phyloP scores from a whole-genome alignment of 345 rosid genomes.

The Pugionium dolabratum region DNA sequence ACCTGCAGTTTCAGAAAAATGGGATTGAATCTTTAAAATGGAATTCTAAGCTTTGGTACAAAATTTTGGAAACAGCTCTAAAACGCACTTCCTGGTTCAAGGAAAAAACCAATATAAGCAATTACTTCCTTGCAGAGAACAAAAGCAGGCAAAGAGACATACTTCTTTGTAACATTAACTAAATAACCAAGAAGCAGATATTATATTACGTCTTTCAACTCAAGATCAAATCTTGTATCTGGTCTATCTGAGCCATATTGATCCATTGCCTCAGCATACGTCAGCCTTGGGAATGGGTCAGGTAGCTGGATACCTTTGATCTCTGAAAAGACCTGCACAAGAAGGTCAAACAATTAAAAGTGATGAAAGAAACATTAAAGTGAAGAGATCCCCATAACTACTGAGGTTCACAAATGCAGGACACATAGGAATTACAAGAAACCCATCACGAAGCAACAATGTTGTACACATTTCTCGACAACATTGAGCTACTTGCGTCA shows the following conservation, averaged over 20 bases:
- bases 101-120: not conserved
- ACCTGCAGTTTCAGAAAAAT: conserved; percentile 60
- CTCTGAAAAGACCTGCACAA: conserved; percentile 78
- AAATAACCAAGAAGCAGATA: conserved; percentile 25
- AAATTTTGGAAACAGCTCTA: not conserved
- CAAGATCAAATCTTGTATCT: conserved; percentile 86
- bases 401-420: conserved; percentile 1
- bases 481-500: conserved; percentile 2
- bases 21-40: conserved; percentile 6
- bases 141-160: conserved; percentile 20
- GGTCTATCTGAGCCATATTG: conserved; percentile 94
- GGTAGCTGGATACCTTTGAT: conserved; percentile 78
- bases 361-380: conserved; percentile 7
- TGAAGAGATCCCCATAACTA: conserved; percentile 12
- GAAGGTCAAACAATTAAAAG: conserved; percentile 4
- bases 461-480: not conserved
- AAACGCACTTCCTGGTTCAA: not conserved
- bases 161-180: conserved; percentile 6
- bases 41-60: conserved; percentile 6
- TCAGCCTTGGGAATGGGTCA: conserved; percentile 84
- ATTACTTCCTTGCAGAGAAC: not conserved
- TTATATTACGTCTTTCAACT: conserved; percentile 78
- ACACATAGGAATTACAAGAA: conserved; percentile 5
- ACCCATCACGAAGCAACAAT: conserved; percentile 15
- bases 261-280: conserved; percentile 86